These are phyloP conservation scores for Hura crepitans DNA, from an alignment of 441 rosid genomes.

Conservation along the genomic window DNA sequence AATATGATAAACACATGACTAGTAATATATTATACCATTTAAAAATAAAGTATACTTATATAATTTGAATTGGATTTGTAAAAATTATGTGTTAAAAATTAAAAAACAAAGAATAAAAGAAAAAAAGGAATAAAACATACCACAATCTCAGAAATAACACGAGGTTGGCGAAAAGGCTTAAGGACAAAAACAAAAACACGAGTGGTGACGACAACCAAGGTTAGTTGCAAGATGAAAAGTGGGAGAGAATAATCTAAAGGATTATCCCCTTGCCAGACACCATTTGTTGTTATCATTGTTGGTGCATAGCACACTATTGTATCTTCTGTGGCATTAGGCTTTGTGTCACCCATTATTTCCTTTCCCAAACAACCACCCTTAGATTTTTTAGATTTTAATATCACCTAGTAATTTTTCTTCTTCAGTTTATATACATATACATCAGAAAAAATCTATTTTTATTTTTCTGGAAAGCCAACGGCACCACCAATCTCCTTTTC, in stretches of 20 bases:
- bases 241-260: conserved; percentile 90
- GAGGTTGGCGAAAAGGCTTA: conserved; percentile 92
- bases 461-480: background rate
- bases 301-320: conserved; percentile 86
- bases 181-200: conserved; percentile 63
- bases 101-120: no score
- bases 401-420: no score
- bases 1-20: no score
- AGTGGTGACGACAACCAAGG: conserved; percentile 66
- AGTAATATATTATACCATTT: no score
- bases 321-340: conserved; percentile 25
- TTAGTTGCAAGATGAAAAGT: conserved; percentile 82
- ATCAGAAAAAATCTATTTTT: no score
- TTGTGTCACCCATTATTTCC: background rate
- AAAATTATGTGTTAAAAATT: no score
- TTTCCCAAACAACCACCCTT: background rate
- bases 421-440: background rate
- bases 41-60: no score
- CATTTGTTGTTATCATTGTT: conserved; percentile 90
- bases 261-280: conserved; percentile 96
- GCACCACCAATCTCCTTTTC: no score
- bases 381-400: no score
- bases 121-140: conserved; percentile 34
- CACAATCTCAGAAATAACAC: conserved; percentile 78
- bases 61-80: no score